Percentiles rank a stretch among this genome's conserved stretches.
Evolutionary conservation across 2,329 filamentous ascomycete genomes (phyloP).

Genomic region (Colletotrichum shisoi): DNA sequence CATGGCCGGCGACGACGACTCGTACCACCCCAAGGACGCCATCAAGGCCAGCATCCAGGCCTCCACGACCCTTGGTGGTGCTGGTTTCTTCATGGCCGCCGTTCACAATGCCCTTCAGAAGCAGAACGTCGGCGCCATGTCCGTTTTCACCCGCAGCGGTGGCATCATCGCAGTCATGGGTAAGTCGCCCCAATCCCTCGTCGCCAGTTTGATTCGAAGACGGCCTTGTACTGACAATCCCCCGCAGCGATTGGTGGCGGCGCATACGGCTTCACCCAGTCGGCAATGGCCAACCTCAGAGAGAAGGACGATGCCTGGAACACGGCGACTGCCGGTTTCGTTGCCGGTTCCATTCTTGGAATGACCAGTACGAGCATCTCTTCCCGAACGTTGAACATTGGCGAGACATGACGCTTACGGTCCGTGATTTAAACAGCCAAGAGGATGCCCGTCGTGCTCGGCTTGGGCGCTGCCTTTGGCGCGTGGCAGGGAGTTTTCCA

Average conservation of each 20-base stretch:
- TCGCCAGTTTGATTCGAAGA: neutral
- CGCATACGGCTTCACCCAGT: conserved; percentile 78
- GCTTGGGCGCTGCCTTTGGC: conserved; percentile 67
- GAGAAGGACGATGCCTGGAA: conserved; percentile 84
- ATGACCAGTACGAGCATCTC: conserved; percentile 67
- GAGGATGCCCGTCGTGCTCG: conserved; percentile 74
- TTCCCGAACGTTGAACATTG: conserved; percentile 9
- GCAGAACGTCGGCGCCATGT: conserved; percentile 80
- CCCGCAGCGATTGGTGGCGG: conserved; percentile 72
- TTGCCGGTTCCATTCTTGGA: conserved; percentile 76
- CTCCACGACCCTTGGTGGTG: conserved; percentile 68
- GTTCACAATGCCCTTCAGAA: conserved; percentile 87
- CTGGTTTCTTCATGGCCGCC: conserved; percentile 76
- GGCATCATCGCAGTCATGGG: conserved; percentile 65
- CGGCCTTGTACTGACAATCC: conserved; percentile 4
- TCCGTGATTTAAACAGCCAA: conserved; percentile 43
- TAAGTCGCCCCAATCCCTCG: conserved; percentile 5
- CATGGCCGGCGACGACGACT: conserved; percentile 50
- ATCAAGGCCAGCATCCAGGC: conserved; percentile 71
- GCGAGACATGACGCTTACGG: conserved; percentile 26
- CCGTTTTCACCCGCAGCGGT: conserved; percentile 81
- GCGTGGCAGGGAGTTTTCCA: conserved; percentile 69
- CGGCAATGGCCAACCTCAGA: conserved; percentile 82
- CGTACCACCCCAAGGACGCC: conserved; percentile 78
- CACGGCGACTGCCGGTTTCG: conserved; percentile 76